Base-by-base conservation (phyloP, 148 eudicot species). In the Gaultheria prostrata region DNA sequence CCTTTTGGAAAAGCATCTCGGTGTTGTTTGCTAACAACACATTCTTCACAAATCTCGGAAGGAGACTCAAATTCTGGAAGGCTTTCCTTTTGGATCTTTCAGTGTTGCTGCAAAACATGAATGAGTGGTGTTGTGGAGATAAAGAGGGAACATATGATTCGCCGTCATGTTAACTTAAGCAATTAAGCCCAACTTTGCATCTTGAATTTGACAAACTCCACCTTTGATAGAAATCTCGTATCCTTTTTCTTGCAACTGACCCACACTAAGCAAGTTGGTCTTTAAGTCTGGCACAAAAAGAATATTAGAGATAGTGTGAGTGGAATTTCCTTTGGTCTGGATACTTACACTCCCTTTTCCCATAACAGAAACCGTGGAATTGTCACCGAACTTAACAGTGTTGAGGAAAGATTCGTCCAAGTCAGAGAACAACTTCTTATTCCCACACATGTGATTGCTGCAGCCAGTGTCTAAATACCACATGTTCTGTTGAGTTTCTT, bases 361-460 rank as follows among this genome's bases (percentile, higher is more conserved):
- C 43, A 39, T 39, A 39, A 39, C 43, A 39, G 43, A 26, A 7
- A 86, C 63, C 18, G 10, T 50, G 24, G 86, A 69, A 6, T 86
- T 74, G 46, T 86, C 85, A 1, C 88, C 81, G 70, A 86, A 83
- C 81, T 79, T 83, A 26, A 83, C 81, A 51, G 61, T 83, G 79
- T 15, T 45, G 1, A 3, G 67, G 73, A 84, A 87, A 30, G 76
- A 61, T 79, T 83, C 83, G 80, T 79, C 77, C 21, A 83, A 28
- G 65, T 39, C 32, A 26, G 71, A 80, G 56, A 86, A 86, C 30
- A 78, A 56, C 14, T 79, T 78, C 81, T 83, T 83, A 70, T 59
- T 69, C 3, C 77, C 77, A 56, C 71, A 33, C 76, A 39, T 73
- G 33, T 72, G 49, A 18, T 35, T 72, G 76, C 10, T 39, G 48